Evolutionary conservation across 768 basidiomycete species (phyloP), one percentile per base, ranked within the genome.

Genomic region (Russula ochroleuca): DNA sequence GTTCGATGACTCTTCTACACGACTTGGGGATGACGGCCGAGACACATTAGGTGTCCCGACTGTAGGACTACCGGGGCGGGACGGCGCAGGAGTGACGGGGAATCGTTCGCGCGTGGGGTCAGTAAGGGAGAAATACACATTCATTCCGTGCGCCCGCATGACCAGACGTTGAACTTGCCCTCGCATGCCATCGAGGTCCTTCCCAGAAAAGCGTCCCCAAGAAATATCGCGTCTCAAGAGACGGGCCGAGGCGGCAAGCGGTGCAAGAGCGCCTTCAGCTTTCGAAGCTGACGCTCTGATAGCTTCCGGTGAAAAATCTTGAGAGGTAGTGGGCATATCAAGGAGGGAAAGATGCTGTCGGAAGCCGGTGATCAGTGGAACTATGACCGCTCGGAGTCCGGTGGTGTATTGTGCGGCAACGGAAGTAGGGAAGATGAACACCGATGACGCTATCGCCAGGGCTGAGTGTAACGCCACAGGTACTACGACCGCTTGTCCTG

Each of bases 41-140:
- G 64, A 66, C 23, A 23, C 35, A 6, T 50, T 61, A n/a, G n/a
- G n/a, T n/a, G n/a, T n/a, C n/a, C n/a, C n/a, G n/a, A n/a, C n/a
- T n/a, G n/a, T n/a, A 31, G 64, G 66, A 28, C 63, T 65, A 23
- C 51, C 64, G 13, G 60, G 57, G 45, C 33, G 51, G 11, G 65
- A 66, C 9, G 56, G 64, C 0, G 48, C 60, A 45, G 64, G 67
- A 2, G 67, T 62, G 17, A 67, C 60, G 3, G 61, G 67, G 67
- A 88, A 88, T 59, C 72, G 78, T 68, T 85, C 83, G 47, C 83
- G 73, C 21, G 79, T 80, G 0, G 86, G 83, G 66, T 90, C 85
- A 11, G 87, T 79, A n/a, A 90, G 70, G 0, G 72, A 73, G 64
- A 86, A 89, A 69, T 87, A 90, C 43, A 81, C 71, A 21, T 73